Percentiles rank a stretch among this genome's conserved stretches.
Evolutionary conservation across 2,329 filamentous ascomycete species (phyloP).

Genomic region (Hypoxylon sp.): DNA sequence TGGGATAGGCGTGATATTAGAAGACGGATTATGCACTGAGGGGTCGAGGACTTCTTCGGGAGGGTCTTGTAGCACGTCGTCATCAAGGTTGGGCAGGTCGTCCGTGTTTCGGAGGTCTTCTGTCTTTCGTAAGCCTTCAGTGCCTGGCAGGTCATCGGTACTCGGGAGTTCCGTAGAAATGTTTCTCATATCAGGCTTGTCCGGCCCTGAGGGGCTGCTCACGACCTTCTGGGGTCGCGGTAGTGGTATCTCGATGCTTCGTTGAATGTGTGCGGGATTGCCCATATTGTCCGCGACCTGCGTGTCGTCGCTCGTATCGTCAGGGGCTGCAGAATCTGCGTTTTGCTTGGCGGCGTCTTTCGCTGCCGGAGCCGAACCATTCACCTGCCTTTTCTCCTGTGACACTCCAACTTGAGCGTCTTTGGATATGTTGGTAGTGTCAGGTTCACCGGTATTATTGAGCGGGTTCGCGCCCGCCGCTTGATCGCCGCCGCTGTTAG

Average conservation of each 20-base stretch:
- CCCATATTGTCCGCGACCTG: slow-evolving; percentile 44
- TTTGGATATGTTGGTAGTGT: slow-evolving; percentile 34
- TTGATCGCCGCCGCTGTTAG: slow-evolving; percentile 6
- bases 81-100: slow-evolving; percentile 34
- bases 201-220: slow-evolving; percentile 19
- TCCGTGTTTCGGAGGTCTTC: slow-evolving; percentile 37
- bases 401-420: slow-evolving; percentile 24
- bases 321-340: neutral
- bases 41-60: slow-evolving; percentile 47
- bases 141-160: slow-evolving; percentile 37
- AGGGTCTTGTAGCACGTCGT: slow-evolving; percentile 42
- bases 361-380: neutral
- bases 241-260: slow-evolving; percentile 45
- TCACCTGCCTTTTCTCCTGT: neutral
- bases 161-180: slow-evolving; percentile 34
- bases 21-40: slow-evolving; percentile 45
- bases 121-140: slow-evolving; percentile 34
- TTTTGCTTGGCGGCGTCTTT: neutral
- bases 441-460: slow-evolving; percentile 33
- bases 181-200: slow-evolving; percentile 22
- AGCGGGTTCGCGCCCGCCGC: slow-evolving; percentile 10
- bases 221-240: slow-evolving; percentile 35
- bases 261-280: slow-evolving; percentile 42
- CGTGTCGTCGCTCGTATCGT: slow-evolving; percentile 5
- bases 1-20: slow-evolving; percentile 52